A percentile compares a stretch with the other conserved stretches of the same genome.
Conservation (phyloP, 352 stramenopile species). For the Phytopythium montanum region DNA sequence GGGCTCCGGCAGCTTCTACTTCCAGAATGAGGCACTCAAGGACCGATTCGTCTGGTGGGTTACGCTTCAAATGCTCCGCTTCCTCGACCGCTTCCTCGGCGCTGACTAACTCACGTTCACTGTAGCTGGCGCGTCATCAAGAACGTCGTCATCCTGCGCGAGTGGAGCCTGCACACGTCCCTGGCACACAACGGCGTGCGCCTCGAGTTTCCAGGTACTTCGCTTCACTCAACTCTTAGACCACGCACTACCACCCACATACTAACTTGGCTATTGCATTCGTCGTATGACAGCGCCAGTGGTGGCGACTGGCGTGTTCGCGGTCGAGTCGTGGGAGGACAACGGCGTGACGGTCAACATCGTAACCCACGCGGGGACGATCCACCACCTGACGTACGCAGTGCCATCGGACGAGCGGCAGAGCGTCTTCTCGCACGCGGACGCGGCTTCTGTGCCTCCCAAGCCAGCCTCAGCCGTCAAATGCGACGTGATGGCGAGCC, state of each 20-base stretch:
- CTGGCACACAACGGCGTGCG: slow-evolving; percentile 52
- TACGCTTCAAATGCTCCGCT: neutral
- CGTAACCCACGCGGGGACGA: slow-evolving; percentile 59
- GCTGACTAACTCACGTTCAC: neutral
- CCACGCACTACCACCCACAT: no score
- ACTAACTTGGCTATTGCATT: no score
- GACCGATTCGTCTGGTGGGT: slow-evolving; percentile 62
- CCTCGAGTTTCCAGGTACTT: slow-evolving; percentile 48
- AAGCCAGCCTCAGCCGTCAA: slow-evolving; percentile 29
- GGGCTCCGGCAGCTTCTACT: slow-evolving; percentile 69
- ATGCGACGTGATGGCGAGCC: slow-evolving; percentile 42
- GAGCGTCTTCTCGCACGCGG: slow-evolving; percentile 55
- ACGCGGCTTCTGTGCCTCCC: slow-evolving; percentile 36
- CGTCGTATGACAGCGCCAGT: slow-evolving; percentile 34
- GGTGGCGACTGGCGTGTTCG: slow-evolving; percentile 49
- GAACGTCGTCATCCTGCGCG: slow-evolving; percentile 66
- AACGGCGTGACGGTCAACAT: slow-evolving; percentile 54
- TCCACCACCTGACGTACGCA: slow-evolving; percentile 65
- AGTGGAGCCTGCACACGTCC: slow-evolving; percentile 67
- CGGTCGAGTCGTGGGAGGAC: slow-evolving; percentile 60
- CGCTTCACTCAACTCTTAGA: neutral
- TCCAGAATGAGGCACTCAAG: slow-evolving; percentile 59
- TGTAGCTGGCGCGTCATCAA: slow-evolving; percentile 65
- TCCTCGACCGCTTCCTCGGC: no score
- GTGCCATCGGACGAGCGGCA: slow-evolving; percentile 20